phyloP scores from a whole-genome alignment of 192 early-diverging fungal species.

The Coemansia sp. region DNA sequence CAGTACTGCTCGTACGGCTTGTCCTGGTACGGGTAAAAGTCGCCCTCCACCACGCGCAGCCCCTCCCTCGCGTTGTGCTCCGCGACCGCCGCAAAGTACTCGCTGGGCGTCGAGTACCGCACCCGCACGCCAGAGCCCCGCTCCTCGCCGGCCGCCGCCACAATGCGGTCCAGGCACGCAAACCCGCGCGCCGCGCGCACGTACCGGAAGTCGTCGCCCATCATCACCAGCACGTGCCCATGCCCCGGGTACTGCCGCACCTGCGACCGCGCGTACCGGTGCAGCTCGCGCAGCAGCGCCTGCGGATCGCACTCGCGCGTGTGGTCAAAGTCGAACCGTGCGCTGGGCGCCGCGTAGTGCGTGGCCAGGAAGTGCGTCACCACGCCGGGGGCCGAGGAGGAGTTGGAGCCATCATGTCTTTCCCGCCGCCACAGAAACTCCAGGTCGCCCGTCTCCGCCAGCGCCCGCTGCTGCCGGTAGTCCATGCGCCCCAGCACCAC shows the following conservation, averaged over 20 bases:
- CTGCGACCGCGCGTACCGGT: slow-evolving; percentile 13
- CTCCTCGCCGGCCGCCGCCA: slow-evolving; percentile 8
- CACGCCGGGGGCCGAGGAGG: not conserved
- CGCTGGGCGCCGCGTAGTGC: slow-evolving; percentile 29
- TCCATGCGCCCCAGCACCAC: slow-evolving; percentile 42
- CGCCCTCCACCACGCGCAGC: slow-evolving; percentile 12
- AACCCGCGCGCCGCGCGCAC: slow-evolving; percentile 19
- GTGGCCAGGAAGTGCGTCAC: slow-evolving; percentile 37
- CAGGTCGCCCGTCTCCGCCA: slow-evolving; percentile 6
- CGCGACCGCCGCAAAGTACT: slow-evolving; percentile 22
- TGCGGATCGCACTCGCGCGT: slow-evolving; percentile 11
- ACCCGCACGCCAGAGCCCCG: slow-evolving; percentile 1
- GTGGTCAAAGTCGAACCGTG: slow-evolving; percentile 37
- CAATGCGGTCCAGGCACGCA: slow-evolving; percentile 29
- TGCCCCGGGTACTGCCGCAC: slow-evolving; percentile 37
- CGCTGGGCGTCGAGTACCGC: slow-evolving; percentile 32
- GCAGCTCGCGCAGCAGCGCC: slow-evolving; percentile 19
- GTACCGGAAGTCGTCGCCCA: slow-evolving; percentile 47
- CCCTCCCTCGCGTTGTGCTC: not conserved
- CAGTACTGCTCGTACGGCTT: slow-evolving; percentile 49
- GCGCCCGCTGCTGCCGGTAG: slow-evolving; percentile 11
- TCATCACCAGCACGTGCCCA: slow-evolving; percentile 45
- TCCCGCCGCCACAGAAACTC: slow-evolving; percentile 37
- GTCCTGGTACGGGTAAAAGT: slow-evolving; percentile 49
- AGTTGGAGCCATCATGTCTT: too few relatives aligned